Conservation (phyloP, 2,329 filamentous ascomycete species). For the Reticulascus tulasneorum region DNA sequence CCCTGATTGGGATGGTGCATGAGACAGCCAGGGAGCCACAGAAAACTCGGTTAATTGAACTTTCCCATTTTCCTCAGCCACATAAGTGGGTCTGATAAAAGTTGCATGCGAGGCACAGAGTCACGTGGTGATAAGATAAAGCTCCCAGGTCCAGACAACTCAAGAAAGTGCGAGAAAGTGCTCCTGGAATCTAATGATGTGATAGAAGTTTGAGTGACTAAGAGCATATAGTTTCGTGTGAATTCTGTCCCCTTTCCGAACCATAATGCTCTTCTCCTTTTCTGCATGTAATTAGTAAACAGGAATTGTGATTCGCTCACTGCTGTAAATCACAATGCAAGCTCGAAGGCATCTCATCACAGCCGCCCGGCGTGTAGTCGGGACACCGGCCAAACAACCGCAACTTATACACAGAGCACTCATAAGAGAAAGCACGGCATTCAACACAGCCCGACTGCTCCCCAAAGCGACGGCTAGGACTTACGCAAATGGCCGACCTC, state of each 20-base stretch:
- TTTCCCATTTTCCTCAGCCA: too few species aligned
- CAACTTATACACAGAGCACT: conserved; percentile 13
- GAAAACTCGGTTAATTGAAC: too few species aligned
- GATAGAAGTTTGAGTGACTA: too few species aligned
- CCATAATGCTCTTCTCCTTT: too few species aligned
- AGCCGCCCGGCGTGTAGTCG: conserved; percentile 33
- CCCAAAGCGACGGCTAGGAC: conserved; percentile 40
- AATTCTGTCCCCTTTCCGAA: too few species aligned
- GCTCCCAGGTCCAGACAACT: conserved; percentile 3
- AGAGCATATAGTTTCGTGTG: too few species aligned
- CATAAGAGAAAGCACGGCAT: conserved; percentile 2
- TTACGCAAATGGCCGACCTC: conserved; percentile 71
- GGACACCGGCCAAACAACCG: conserved; percentile 23
- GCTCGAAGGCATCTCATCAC: conserved; percentile 34
- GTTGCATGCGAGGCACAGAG: background rate
- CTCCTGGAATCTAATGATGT: conserved; percentile 15
- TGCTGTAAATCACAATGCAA: conserved; percentile 29
- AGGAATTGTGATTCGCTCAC: background rate
- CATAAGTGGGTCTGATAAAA: background rate
- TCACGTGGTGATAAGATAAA: conserved; percentile 32
- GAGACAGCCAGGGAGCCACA: too few species aligned
- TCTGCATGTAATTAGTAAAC: too few species aligned
- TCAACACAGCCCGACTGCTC: conserved; percentile 21
- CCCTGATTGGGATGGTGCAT: conserved; percentile 1
- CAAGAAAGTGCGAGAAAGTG: conserved; percentile 38